Conservation (phyloP, 2,329 filamentous ascomycete species). For the Paraphaeosphaeria sporulosa region DNA sequence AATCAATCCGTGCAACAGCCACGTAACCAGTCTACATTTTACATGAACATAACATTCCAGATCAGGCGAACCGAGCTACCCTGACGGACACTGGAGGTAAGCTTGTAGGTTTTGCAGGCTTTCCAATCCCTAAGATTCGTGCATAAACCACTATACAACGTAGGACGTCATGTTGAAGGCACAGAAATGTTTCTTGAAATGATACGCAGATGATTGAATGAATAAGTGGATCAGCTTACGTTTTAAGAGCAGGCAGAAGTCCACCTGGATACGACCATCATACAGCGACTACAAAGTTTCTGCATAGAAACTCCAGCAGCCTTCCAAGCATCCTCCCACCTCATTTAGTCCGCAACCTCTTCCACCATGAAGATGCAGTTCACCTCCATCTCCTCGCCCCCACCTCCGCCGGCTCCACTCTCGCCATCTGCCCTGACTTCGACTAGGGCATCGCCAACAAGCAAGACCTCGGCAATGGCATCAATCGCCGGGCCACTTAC, state of each 20-base stretch:
- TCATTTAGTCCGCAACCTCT: too few relatives aligned
- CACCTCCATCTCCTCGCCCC: background rate
- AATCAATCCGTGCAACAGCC: background rate
- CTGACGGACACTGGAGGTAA: background rate
- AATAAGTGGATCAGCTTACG: background rate
- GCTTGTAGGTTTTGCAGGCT: background rate
- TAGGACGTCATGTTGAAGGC: background rate
- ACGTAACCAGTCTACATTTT: background rate
- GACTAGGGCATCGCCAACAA: slow-evolving; percentile 12
- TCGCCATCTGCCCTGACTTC: slow-evolving; percentile 14
- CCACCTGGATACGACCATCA: background rate
- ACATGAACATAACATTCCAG: background rate
- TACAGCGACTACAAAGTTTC: background rate
- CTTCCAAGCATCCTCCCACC: background rate
- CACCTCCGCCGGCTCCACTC: slow-evolving; percentile 7
- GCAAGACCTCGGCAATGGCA: slow-evolving; percentile 1
- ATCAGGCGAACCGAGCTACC: background rate
- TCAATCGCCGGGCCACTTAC: slow-evolving; percentile 8
- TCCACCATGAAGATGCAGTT: slow-evolving; percentile 9
- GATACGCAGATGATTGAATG: background rate
- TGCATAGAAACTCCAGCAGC: background rate
- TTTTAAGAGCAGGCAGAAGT: background rate
- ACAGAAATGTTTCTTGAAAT: background rate
- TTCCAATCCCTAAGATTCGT: background rate
- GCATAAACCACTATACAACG: background rate